A percentile compares a stretch with the other conserved stretches of the same genome.
Conservation (phyloP, 257 asterid species). For the Solanum commersonii region DNA sequence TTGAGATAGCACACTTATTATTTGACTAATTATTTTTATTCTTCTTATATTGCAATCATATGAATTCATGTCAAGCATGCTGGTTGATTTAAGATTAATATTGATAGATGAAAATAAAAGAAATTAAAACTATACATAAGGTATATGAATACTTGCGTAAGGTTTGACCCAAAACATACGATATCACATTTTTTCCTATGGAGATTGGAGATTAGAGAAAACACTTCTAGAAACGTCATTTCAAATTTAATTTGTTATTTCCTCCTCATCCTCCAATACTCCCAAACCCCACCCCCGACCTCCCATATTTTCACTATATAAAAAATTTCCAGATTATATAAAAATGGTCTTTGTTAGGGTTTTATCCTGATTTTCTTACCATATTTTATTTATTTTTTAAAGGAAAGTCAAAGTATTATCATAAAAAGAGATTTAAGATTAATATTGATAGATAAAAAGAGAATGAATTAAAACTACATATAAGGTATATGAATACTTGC, state of each 20-base stretch:
- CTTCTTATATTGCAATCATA: neutral
- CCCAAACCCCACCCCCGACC: neutral
- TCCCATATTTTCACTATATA: neutral
- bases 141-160: neutral
- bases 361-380: too few relatives aligned
- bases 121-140: neutral
- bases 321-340: neutral
- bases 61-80: neutral
- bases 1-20: neutral
- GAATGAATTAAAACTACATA: too few relatives aligned
- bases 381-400: too few relatives aligned
- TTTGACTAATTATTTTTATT: neutral
- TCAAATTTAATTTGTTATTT: neutral
- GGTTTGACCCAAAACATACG: neutral
- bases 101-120: neutral
- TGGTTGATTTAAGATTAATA: neutral
- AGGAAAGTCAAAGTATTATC: too few relatives aligned
- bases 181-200: neutral
- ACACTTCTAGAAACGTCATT: neutral
- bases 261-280: neutral
- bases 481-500: too few relatives aligned
- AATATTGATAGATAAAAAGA: too few relatives aligned
- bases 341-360: too few relatives aligned
- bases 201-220: neutral
- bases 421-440: too few relatives aligned